phyloP scores from a whole-genome alignment of 1,284 basidiomycete genomes.

The Entoloma clypeatum region DNA sequence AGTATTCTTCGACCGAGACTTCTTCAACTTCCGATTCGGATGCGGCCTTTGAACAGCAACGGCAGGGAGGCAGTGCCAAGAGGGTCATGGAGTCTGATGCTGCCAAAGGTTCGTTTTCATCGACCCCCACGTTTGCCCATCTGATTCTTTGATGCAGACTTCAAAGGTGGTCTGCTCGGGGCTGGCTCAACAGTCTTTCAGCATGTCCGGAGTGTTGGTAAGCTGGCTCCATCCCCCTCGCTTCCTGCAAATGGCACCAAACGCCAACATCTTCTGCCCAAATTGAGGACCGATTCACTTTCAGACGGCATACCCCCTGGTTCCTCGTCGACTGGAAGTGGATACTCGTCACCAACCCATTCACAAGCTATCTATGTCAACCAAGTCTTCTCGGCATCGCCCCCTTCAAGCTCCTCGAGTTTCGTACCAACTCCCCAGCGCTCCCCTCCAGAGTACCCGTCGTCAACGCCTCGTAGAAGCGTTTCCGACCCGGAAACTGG shows the following conservation, averaged over 20 bases:
- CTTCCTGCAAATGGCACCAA: neutral
- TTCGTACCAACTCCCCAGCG: neutral
- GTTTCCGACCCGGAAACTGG: too few relatives aligned
- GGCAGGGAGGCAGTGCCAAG: neutral
- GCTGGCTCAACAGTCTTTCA: slow-evolving; percentile 22
- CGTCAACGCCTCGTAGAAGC: neutral
- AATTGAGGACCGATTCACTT: too few relatives aligned
- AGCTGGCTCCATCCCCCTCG: slow-evolving; percentile 17
- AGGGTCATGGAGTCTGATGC: slow-evolving; percentile 15
- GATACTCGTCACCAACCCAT: too few relatives aligned
- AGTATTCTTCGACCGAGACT: slow-evolving; percentile 26
- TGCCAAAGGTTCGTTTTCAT: slow-evolving; percentile 21
- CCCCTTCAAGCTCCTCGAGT: too few relatives aligned
- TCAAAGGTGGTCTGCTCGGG: slow-evolving; percentile 21
- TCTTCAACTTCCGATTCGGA: slow-evolving; percentile 34
- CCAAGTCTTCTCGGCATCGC: too few relatives aligned
- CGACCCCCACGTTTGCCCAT: slow-evolving; percentile 42
- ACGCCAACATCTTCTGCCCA: too few relatives aligned
- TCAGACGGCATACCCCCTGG: slow-evolving; percentile 1
- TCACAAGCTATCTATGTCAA: too few relatives aligned
- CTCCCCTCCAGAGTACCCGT: neutral
- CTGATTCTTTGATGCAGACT: slow-evolving; percentile 9
- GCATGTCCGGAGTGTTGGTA: slow-evolving; percentile 23
- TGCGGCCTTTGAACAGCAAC: slow-evolving; percentile 15
- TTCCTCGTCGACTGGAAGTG: slow-evolving; percentile 1